Base-by-base conservation (phyloP, 148 eudicot genomes). In the Polygonum maritimum region DNA sequence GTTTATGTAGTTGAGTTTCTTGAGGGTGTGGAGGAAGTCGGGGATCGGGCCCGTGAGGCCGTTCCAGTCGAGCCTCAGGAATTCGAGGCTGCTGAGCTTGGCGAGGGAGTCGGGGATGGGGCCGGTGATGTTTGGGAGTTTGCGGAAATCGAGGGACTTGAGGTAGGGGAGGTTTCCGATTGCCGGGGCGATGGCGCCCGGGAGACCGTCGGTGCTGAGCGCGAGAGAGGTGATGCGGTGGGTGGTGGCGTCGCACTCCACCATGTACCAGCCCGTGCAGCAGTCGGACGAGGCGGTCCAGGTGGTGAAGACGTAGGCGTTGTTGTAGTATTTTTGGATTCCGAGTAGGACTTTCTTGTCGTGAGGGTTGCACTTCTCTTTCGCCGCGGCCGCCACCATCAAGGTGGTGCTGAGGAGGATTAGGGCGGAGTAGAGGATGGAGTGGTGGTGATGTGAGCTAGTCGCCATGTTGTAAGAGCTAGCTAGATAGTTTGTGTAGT, bases 91-190 rank as follows among this genome's bases (percentile, higher is more conserved):
- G 7, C 21, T 12, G 75, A 84, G 84, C 18, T 76, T 73, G n/a
- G 84, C 26, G 5, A 84, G 47, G 21, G 80, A 45, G 0, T 45
- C 0, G 0, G 80, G 86, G 71, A 84, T 84, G 9, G 19, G 4
- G 15, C 84, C 84, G 38, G 76, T 73, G 49, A 84, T 18, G 19
- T 85, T 82, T 0, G 86, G 76, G 38, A 81, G 74, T 4, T 78
- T 44, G 36, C 44, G 76, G 45, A 87, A 75, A 9, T 7, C 81
- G 18, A 84, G 19, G 3, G 48, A 18, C 26, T 78, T 45, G 35
- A 81, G 78, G 26, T 35, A 79, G 0, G 84, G 76, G 22, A 81
- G 80, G 70, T 74, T 49, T 14, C 73, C 82, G 4, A 81, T 35
- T 67, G 69, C 26, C 5, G 70, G 3, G 0, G 80, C 82, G 26